A percentile compares a stretch with the other conserved stretches of the same genome.
Evolutionary conservation across 2,329 filamentous ascomycete genomes (phyloP).

Genomic region (Arthrobotrys musiformis): DNA sequence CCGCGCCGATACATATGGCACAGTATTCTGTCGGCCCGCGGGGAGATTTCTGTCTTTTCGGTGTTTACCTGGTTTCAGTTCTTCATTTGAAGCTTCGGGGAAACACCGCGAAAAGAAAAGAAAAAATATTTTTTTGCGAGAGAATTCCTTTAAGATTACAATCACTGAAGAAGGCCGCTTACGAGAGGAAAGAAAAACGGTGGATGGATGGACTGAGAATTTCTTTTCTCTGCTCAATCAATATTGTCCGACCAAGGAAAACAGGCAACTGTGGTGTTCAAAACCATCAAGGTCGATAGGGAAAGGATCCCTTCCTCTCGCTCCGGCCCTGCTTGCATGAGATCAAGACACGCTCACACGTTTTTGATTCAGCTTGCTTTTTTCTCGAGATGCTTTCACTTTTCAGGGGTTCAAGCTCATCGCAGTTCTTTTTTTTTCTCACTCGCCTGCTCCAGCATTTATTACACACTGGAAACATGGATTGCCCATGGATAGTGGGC

Average conservation of each 20-base stretch:
- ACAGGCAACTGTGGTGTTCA: conserved; percentile 32
- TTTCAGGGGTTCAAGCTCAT: conserved; percentile 11
- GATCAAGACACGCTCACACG: conserved; percentile 47
- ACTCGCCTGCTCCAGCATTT: conserved; percentile 41
- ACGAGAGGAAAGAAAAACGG: conserved; percentile 16
- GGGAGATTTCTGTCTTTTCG: too few relatives aligned
- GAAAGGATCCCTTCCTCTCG: conserved; percentile 29
- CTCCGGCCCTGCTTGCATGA: conserved; percentile 26
- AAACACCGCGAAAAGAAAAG: background rate
- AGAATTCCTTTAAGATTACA: conserved; percentile 34
- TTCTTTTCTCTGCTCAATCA: background rate
- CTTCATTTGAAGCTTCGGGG: background rate
- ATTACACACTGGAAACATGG: conserved; percentile 26
- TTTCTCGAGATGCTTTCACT: conserved; percentile 15
- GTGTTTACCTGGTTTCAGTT: conserved; percentile 15
- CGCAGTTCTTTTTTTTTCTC: background rate
- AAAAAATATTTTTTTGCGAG: background rate
- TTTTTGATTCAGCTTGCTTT: conserved; percentile 53
- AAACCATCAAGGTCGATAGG: conserved; percentile 45
- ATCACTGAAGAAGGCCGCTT: conserved; percentile 17
- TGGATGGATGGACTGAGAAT: background rate
- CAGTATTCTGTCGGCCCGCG: background rate
- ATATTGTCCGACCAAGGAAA: conserved; percentile 17
- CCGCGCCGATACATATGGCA: background rate
- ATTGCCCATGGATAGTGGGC: background rate